These are phyloP conservation scores for Trypanosoma cruzi DNA, from an alignment of 208 protist genomes.

Conservation along the genomic window DNA sequence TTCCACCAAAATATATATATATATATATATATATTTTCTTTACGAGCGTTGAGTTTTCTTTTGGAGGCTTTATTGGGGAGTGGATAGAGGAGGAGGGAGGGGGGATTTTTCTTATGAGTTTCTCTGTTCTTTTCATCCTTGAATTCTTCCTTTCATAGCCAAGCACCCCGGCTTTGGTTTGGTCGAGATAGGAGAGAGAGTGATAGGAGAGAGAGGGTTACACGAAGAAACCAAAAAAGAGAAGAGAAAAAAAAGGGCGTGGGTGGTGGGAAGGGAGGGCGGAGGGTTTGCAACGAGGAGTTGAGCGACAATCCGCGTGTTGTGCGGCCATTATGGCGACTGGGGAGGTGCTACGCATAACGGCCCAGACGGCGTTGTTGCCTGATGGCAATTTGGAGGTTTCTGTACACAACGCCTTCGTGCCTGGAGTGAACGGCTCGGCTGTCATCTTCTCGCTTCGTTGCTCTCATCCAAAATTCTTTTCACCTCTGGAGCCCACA, in stretches of 20 bases:
- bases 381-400: conserved; percentile 3
- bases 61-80: too few species aligned
- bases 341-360: background rate
- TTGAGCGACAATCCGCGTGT: background rate
- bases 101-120: background rate
- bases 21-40: background rate
- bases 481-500: conserved; percentile 38
- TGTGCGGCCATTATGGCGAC: background rate
- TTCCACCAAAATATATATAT: background rate
- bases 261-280: background rate
- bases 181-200: too few species aligned
- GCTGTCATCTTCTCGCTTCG: conserved; percentile 71
- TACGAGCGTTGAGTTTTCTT: background rate
- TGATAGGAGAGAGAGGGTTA: too few species aligned
- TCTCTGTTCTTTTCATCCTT: background rate
- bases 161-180: too few species aligned
- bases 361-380: background rate
- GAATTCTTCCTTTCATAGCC: too few species aligned
- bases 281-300: background rate
- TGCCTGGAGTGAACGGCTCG: background rate
- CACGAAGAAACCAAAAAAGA: background rate
- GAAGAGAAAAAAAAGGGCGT: conserved; percentile 1
- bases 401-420: conserved; percentile 1
- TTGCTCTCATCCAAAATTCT: conserved; percentile 56
- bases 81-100: too few species aligned